Conservation (phyloP, 345 rosid species). For the Populus deltoides region DNA sequence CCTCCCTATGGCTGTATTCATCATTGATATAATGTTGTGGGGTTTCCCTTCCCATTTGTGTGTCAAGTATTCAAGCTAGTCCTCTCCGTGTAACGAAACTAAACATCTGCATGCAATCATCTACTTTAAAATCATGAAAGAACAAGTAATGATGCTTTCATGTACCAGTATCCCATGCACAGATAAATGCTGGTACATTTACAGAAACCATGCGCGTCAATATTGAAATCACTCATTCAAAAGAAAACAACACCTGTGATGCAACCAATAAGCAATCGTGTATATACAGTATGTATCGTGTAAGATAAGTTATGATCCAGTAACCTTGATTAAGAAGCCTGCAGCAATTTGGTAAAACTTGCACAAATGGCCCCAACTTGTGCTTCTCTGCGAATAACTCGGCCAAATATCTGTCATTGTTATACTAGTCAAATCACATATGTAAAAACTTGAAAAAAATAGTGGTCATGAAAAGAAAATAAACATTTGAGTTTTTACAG, state of each 20-base stretch:
- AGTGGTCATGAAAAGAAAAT: not conserved
- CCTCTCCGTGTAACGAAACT: not conserved
- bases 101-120: not conserved
- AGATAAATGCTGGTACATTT: not conserved
- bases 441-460: not conserved
- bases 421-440: conserved; percentile 5
- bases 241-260: not conserved
- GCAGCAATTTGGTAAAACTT: conserved; percentile 61
- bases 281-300: not conserved
- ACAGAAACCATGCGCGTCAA: not conserved
- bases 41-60: not conserved
- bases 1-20: not conserved
- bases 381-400: conserved; percentile 87
- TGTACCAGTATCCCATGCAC: not conserved
- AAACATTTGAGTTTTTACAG: not conserved
- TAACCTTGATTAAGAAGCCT: conserved; percentile 83
- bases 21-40: not conserved
- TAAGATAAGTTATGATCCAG: conserved; percentile 11
- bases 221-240: not conserved
- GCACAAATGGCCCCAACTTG: conserved; percentile 71
- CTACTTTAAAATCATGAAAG: not conserved
- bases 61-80: not conserved
- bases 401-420: conserved; percentile 64
- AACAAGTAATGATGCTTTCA: not conserved
- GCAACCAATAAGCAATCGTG: not conserved